Evolutionary conservation across 352 stramenopile genomes (phyloP).

Genomic region (Phytophthora cactorum): DNA sequence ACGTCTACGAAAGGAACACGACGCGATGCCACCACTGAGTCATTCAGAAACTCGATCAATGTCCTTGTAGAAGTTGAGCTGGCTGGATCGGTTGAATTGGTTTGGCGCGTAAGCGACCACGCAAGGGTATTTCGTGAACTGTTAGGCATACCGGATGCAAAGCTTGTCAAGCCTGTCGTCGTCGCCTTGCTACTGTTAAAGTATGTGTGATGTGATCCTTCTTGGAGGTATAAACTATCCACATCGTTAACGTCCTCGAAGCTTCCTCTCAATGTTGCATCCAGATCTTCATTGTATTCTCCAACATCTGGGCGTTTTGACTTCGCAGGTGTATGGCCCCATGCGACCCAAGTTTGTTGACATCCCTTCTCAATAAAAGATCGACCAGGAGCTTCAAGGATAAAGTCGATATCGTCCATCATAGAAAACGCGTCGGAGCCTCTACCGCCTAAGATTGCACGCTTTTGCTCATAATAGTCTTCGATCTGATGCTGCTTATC

Average conservation of each 20-base stretch:
- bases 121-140: constrained; percentile 27
- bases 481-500: constrained; percentile 19
- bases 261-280: constrained; percentile 13
- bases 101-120: constrained; percentile 18
- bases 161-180: constrained; percentile 28
- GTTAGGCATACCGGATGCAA: constrained; percentile 16
- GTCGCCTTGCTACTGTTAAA: constrained; percentile 23
- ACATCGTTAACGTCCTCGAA: constrained; percentile 16
- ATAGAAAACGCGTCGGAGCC: constrained; percentile 30
- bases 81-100: constrained; percentile 6
- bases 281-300: constrained; percentile 23
- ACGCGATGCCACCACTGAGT: constrained; percentile 32
- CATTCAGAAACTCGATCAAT: constrained; percentile 35
- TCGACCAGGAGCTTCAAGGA: constrained; percentile 20
- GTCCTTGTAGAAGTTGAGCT: constrained; percentile 11
- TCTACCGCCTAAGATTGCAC: constrained; percentile 27
- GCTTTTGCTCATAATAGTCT: constrained; percentile 19
- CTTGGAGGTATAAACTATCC: constrained; percentile 13
- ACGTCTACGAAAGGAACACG: constrained; percentile 48
- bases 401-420: constrained; percentile 38
- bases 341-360: constrained; percentile 22
- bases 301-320: constrained; percentile 12
- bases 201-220: constrained; percentile 11
- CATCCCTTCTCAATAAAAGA: constrained; percentile 22
- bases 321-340: constrained; percentile 10